Evolutionary conservation across 1,284 basidiomycete genomes (phyloP).

Genomic region (Boletellus deceptivus): DNA sequence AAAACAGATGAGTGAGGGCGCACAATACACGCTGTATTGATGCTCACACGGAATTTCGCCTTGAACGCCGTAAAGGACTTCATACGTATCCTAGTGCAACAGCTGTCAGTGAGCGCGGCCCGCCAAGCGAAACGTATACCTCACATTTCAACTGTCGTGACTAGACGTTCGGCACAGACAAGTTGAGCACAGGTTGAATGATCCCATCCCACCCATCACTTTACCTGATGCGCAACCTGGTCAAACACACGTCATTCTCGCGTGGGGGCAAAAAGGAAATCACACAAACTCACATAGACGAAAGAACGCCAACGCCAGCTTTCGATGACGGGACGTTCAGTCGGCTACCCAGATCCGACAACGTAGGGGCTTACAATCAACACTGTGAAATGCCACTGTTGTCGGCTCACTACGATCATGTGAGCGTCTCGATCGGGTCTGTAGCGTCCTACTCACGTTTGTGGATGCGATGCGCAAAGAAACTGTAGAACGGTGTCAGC

Average conservation of each 20-base stretch:
- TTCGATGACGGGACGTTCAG: slow-evolving; percentile 12
- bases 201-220: neutral
- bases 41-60: slow-evolving; percentile 24
- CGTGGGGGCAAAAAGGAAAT: slow-evolving; percentile 10
- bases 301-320: slow-evolving; percentile 29
- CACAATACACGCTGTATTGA: too few relatives aligned
- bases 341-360: neutral
- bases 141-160: slow-evolving; percentile 41
- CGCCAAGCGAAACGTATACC: neutral
- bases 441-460: slow-evolving; percentile 21
- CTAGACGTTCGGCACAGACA: slow-evolving; percentile 16
- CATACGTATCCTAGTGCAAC: slow-evolving; percentile 25
- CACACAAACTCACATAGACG: slow-evolving; percentile 34
- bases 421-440: neutral
- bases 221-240: slow-evolving; percentile 32
- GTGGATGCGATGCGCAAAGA: slow-evolving; percentile 32
- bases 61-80: slow-evolving; percentile 26
- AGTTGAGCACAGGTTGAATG: neutral
- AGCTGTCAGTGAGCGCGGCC: neutral
- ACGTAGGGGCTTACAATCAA: slow-evolving; percentile 20
- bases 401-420: slow-evolving; percentile 22
- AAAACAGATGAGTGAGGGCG: neutral
- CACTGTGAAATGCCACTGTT: slow-evolving; percentile 24
- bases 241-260: neutral
- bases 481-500: slow-evolving; percentile 15